Evolutionary conservation across 148 eudicot species (phyloP), one percentile per base, ranked within the genome.

Genomic region (Bassia scoparia): DNA sequence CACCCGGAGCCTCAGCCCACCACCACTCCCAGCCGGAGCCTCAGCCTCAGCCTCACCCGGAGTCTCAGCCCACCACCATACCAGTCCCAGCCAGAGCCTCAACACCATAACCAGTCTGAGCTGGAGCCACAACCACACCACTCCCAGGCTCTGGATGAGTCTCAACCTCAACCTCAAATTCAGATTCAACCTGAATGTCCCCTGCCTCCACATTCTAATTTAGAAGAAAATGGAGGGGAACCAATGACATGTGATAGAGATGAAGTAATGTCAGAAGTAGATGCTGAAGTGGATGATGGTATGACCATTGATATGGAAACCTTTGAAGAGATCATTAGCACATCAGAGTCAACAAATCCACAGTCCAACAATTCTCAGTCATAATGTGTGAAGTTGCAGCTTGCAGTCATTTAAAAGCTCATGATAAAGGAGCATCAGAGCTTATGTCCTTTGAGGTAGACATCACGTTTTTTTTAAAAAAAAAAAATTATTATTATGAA

Each of bases 191-290:
- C 65, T 61, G 35, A 61, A 30, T 13, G 31, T 21, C 74, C 76
- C 33, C 64, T 76, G 2, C 74, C 69, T 49, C 74, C 76, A 67
- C 81, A 76, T 29, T 53, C 79, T 41, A 70, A 61, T 69, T 20
- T 81, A 12, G 79, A 78, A 50, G 84, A 86, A 70, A 86, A 92
- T 77, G 95, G 92, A 23, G 85, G 68, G 60, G 82, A 83, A 72
- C 72, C 79, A 67, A 30, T 77, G 54, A 59, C 46, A 50, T 81
- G 53, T 20, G 87, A 82, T 61, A 69, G 76, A 63, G 95, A 89
- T 80, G 97, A 92, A 73, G 79, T 86, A 66, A 89, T 86, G 89
- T 58, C 87, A 8, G 90, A 92, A 72, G 88, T 65, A 66, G 89
- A 73, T 68, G 70, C 82, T 41, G 88, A 62, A 52, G 83, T 41